Evolutionary conservation across 208 protist genomes (phyloP), one percentile per base, ranked within the genome.

Genomic region (Acanthamoeba healyi): DNA sequence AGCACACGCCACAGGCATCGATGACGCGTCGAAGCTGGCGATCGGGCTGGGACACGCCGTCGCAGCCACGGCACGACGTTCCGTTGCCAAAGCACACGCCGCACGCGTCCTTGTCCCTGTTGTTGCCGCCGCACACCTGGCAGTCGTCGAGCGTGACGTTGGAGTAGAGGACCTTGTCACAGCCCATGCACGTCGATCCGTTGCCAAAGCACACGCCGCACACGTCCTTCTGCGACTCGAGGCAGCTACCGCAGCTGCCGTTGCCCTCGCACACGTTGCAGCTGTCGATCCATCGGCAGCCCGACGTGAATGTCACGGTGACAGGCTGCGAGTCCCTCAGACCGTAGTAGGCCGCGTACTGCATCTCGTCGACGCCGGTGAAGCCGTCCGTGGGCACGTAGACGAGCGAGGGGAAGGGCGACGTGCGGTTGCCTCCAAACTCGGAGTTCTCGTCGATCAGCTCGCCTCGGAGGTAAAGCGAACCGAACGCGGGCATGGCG

Each of bases 51-150:
- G n/a, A n/a, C 1, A 40, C 15, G 51, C 29, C 36, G 54, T 67
- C 82, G 38, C 82, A 90, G 32, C 51, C 82, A 1, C 10, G 1
- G 54, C 44, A 67, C 29, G 5, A 17, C 15, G 82, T 49, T 2
- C 54, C 82, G 82, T 90, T 67, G 46, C 82, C 82, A 24, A 90
- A 90, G 82, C 82, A 90, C 0, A 70, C 54, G n/a, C n/a, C n/a
- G 24, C 82, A 90, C 3, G 44, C 82, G 34, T 90, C 82, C 38
- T 49, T 40, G 34, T 90, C 54, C 6, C 12, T 44, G 54, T 90
- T 90, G 22, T 14, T 1, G 9, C 82, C 82, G 44, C 56, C 36
- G 82, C 82, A 90, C 17, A 90, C 82, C 19, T 29, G 9, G 36
- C 82, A 90, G 38, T 90, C 82, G 56, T 90, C 82, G 1, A 17